Percentiles rank a stretch among this genome's conserved stretches.
Conservation (phyloP, 1,284 basidiomycete species). For the Leccinum fuscescens region DNA sequence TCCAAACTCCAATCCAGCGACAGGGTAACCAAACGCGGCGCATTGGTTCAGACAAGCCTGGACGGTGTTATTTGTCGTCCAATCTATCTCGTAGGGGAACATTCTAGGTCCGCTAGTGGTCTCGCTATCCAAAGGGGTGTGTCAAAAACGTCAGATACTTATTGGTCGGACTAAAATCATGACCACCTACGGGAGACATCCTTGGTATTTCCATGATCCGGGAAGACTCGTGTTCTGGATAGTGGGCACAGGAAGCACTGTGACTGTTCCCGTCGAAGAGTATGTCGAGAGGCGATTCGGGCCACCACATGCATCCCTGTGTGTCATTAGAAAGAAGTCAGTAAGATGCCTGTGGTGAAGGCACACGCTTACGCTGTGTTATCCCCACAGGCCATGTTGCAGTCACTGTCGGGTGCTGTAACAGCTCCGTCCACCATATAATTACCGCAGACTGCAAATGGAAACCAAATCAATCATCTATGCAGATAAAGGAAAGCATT, state of each 20-base stretch:
- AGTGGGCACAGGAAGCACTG: slow-evolving; percentile 56
- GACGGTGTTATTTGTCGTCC: slow-evolving; percentile 59
- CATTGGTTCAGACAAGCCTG: slow-evolving; percentile 63
- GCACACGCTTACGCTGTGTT: slow-evolving; percentile 50
- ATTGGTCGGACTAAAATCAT: neutral
- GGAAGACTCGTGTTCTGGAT: slow-evolving; percentile 56
- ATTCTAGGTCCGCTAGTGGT: slow-evolving; percentile 37
- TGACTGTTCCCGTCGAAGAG: slow-evolving; percentile 48
- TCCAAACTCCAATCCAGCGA: slow-evolving; percentile 58
- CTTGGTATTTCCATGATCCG: slow-evolving; percentile 60
- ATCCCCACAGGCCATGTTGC: slow-evolving; percentile 67
- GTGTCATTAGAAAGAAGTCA: neutral
- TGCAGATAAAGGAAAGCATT: neutral
- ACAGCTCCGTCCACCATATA: slow-evolving; percentile 57
- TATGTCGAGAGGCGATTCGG: slow-evolving; percentile 71
- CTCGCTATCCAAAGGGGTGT: slow-evolving; percentile 29
- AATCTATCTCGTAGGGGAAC: slow-evolving; percentile 60
- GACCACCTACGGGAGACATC: slow-evolving; percentile 59
- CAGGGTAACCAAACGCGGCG: slow-evolving; percentile 62
- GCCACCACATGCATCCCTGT: slow-evolving; percentile 67
- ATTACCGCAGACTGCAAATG: slow-evolving; percentile 58
- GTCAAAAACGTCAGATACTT: neutral
- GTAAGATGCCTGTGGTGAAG: neutral
- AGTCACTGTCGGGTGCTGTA: slow-evolving; percentile 46
- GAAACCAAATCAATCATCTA: slow-evolving; percentile 5